Conservation (phyloP, 805 yeast genomes). For the Priceomyces haplophilus region DNA sequence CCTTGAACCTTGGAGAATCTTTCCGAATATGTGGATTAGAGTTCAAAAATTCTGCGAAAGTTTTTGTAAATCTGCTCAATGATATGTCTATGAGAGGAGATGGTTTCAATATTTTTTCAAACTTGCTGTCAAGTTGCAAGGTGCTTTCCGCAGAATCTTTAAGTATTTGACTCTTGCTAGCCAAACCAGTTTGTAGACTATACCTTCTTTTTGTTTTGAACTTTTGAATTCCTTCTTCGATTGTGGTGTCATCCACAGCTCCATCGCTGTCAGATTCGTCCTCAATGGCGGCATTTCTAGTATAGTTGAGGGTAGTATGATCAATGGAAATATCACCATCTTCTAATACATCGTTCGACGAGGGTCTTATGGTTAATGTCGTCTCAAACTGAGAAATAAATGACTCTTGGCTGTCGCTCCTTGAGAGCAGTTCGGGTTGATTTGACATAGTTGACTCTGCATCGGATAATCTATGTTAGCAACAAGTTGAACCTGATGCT, state of each 20-base stretch:
- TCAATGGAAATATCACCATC: slow-evolving; percentile 39
- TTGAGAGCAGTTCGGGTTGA: slow-evolving; percentile 10
- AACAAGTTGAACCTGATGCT: too few species aligned
- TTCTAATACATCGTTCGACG: slow-evolving; percentile 32
- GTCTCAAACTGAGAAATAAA: slow-evolving; percentile 44
- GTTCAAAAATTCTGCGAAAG: slow-evolving; percentile 41
- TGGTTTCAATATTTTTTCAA: slow-evolving; percentile 31
- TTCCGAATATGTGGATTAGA: slow-evolving; percentile 42
- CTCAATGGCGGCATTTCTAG: slow-evolving; percentile 30
- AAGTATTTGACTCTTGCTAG: slow-evolving; percentile 11
- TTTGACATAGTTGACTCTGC: slow-evolving; percentile 7
- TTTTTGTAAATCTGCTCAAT: slow-evolving; percentile 34
- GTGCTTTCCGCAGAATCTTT: not conserved
- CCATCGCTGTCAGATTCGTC: slow-evolving; percentile 20
- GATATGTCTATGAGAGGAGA: slow-evolving; percentile 35
- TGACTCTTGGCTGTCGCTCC: slow-evolving; percentile 33
- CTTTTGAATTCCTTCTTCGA: slow-evolving; percentile 34
- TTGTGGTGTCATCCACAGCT: slow-evolving; percentile 32
- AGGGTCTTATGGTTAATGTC: slow-evolving; percentile 39
- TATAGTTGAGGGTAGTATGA: slow-evolving; percentile 32
- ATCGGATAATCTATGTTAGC: not conserved
- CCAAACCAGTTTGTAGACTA: slow-evolving; percentile 25
- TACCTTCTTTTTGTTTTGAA: slow-evolving; percentile 32
- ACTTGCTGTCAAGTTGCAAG: slow-evolving; percentile 15
- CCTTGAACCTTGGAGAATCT: slow-evolving; percentile 37